Evolutionary conservation across 257 asterid genomes (phyloP).

Genomic region (Solanum corneliomulleri): DNA sequence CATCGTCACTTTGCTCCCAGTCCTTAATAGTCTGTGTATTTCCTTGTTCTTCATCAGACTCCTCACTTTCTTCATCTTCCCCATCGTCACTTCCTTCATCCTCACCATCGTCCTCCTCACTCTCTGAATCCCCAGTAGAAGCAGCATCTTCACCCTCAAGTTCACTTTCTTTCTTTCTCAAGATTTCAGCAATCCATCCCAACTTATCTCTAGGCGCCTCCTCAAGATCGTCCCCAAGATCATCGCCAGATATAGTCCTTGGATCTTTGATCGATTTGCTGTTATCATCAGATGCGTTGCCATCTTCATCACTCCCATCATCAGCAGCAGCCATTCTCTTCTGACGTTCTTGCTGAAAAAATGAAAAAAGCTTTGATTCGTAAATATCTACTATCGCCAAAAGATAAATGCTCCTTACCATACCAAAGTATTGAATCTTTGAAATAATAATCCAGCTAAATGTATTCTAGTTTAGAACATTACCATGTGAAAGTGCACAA

Average conservation of each 20-base stretch:
- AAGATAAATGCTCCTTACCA: not conserved
- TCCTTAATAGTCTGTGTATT: constrained; percentile 47
- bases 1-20: constrained; percentile 99
- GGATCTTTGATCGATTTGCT: constrained; percentile 22
- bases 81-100: constrained; percentile 27
- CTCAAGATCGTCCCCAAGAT: constrained; percentile 72
- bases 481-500: not conserved
- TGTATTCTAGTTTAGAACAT: not conserved
- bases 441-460: not conserved
- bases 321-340: constrained; percentile 70
- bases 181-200: constrained; percentile 53
- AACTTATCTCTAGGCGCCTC: constrained; percentile 30
- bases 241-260: constrained; percentile 78
- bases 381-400: not conserved
- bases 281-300: constrained; percentile 34
- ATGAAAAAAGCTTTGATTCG: not conserved
- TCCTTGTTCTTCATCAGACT: constrained; percentile 20
- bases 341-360: constrained; percentile 73
- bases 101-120: constrained; percentile 28
- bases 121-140: constrained; percentile 4
- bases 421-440: not conserved
- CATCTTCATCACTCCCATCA: constrained; percentile 64
- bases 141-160: constrained; percentile 10
- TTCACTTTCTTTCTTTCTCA: constrained; percentile 16
- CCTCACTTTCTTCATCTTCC: constrained; percentile 36